Evolutionary conservation across 2,329 filamentous ascomycete genomes (phyloP), one percentile per base, ranked within the genome.

Genomic region (Didymella glomerata): DNA sequence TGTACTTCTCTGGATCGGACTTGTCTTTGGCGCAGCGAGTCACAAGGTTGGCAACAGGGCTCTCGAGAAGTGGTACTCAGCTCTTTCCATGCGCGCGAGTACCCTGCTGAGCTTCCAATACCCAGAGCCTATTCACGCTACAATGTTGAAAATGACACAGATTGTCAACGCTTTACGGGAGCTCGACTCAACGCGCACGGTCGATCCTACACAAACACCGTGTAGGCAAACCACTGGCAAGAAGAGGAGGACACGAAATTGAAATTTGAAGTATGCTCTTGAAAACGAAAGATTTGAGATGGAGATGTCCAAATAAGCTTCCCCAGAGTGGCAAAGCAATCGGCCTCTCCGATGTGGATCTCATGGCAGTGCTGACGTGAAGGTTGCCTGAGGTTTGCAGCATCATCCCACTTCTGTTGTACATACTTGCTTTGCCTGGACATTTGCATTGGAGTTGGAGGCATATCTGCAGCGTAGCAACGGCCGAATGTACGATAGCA

Each of bases 31-130:
- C 10, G 76, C 76, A 6, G 74, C 76, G 14, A 73, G 66, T 34
- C 64, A 62, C 40, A 62, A 67, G 11, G 62, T 42, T 49, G 68
- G 68, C 16, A 63, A 66, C 52, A 66, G 61, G 18, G 48, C 63
- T 0, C 28, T 66, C 27, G 60, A 63, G 56, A 72, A 72, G 22
- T 78, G 76, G 70, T 73, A 72, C 47, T 65, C 69, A 0, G 75
- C 75, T 3, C 57, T 75, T 2, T 65, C 72, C 0, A 67, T 77
- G 48, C 61, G 76, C 1, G 69, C 71, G 3, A 67, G 68, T 8
- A 70, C 76, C 22, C 59, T 76, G 52, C 57, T 78, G 8, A 76
- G 72, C 54, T 78, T 77, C 51, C 71, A 77, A 54, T 72, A 77
- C 54, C 72, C 72, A 0, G 66, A 71, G 34, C 67, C 72, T 1